These are phyloP conservation scores for Sanghuangporus baumii DNA, from an alignment of 1,284 basidiomycete genomes.

Conservation along the genomic window DNA sequence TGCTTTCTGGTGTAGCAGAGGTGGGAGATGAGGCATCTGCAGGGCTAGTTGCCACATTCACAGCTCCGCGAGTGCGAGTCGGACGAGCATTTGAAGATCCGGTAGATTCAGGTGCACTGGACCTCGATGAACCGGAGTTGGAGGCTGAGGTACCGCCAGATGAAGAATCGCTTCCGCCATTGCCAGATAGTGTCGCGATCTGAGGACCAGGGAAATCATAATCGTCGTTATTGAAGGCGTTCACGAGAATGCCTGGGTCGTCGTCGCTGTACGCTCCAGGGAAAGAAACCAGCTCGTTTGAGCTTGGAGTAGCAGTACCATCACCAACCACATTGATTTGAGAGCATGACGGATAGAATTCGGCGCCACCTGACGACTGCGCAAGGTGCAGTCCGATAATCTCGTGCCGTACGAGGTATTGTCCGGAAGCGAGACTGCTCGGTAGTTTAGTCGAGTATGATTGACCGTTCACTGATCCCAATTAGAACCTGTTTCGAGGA, in stretches of 20 bases:
- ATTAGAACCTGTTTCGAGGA: neutral
- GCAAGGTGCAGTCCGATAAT: slow-evolving; percentile 67
- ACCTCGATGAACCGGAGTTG: neutral
- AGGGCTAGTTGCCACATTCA: neutral
- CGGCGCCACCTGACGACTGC: slow-evolving; percentile 43
- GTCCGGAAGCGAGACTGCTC: slow-evolving; percentile 46
- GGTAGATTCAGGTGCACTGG: neutral
- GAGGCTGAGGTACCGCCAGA: neutral
- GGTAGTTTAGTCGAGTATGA: slow-evolving; percentile 50
- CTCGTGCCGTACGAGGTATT: slow-evolving; percentile 69
- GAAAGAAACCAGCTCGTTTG: slow-evolving; percentile 45
- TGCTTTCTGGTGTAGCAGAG: neutral
- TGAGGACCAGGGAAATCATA: slow-evolving; percentile 11
- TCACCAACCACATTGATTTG: slow-evolving; percentile 54
- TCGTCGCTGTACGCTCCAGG: slow-evolving; percentile 60
- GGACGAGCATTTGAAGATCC: neutral
- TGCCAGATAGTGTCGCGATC: neutral
- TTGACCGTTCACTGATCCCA: slow-evolving; percentile 27
- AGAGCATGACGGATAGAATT: slow-evolving; percentile 69
- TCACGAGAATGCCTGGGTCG: slow-evolving; percentile 55
- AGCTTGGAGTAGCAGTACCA: slow-evolving; percentile 37
- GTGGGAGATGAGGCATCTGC: neutral
- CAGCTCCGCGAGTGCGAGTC: neutral
- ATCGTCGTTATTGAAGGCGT: slow-evolving; percentile 27
- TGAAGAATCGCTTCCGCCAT: neutral